Evolutionary conservation across 2,329 filamentous ascomycete species (phyloP), one percentile per base, ranked within the genome.

Genomic region (Aspergillus clavatus): DNA sequence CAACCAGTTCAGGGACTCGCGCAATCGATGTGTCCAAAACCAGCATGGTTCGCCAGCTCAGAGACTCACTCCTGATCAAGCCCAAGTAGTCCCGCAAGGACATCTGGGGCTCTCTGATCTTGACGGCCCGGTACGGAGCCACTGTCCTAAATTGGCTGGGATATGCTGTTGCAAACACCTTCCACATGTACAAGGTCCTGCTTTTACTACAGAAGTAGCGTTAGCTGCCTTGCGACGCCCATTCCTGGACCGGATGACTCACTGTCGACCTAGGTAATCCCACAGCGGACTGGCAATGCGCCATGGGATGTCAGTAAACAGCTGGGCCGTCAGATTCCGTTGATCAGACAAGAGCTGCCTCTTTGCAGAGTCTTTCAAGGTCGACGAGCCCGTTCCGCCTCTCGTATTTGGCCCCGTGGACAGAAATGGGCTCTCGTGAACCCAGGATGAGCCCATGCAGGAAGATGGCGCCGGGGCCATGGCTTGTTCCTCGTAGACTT

Each of bases 151-250:
- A 71, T 27, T 70, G 51, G 7, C 41, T 29, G 7, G 66, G 63
- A 52, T 72, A 73, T 14, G 50, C 57, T 4, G 54, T 61, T 12
- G 63, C 62, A 41, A 72, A 61, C n/a, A 71, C 55, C 31, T 68
- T 71, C 71, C 71, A 74, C 53, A 70, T 66, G 42, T 71, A 58
- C 22, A 72, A 52, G 18, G 67, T 73, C 47, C 62, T 55, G 29
- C 62, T 66, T 12, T 56, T 51, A 47, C 67, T 70, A 38, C 21
- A 19, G 18, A 26, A 19, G 24, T 19, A 52, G 5, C 12, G 6
- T 35, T 35, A 10, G 4, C 11, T 21, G n/a, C n/a, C n/a, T n/a
- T n/a, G n/a, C n/a, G n/a, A n/a, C n/a, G n/a, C n/a, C n/a, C n/a
- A n/a, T n/a, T n/a, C n/a, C n/a, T n/a, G n/a, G n/a, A n/a, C n/a